phyloP scores from a whole-genome alignment of 2,329 filamentous ascomycete species.

The Sporothrix globosa region DNA sequence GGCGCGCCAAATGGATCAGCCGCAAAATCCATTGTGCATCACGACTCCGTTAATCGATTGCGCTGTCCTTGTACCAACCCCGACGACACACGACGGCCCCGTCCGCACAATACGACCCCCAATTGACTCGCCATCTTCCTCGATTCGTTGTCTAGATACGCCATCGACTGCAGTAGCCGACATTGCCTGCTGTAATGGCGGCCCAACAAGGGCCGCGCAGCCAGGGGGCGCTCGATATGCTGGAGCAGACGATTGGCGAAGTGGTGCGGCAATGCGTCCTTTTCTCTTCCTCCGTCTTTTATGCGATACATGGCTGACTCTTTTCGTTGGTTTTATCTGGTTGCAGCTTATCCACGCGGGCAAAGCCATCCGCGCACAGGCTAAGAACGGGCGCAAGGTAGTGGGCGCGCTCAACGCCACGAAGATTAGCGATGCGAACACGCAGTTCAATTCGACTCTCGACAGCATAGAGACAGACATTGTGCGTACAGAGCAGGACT shows the following conservation, averaged over 20 bases:
- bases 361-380: slow-evolving; percentile 57
- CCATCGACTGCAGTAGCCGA: neutral
- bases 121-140: neutral
- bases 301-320: neutral
- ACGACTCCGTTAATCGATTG: neutral
- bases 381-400: slow-evolving; percentile 51
- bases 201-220: slow-evolving; percentile 13
- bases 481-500: slow-evolving; percentile 45
- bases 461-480: slow-evolving; percentile 62
- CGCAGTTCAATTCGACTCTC: slow-evolving; percentile 56
- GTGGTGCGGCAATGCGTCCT: slow-evolving; percentile 49
- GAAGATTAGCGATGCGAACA: slow-evolving; percentile 54
- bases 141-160: neutral
- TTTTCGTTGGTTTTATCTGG: neutral
- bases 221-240: slow-evolving; percentile 49
- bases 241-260: slow-evolving; percentile 60
- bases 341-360: slow-evolving; percentile 61
- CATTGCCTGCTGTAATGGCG: slow-evolving; percentile 28
- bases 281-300: neutral
- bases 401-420: slow-evolving; percentile 44
- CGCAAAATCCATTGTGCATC: slow-evolving; percentile 6
- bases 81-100: neutral
- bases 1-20: neutral
- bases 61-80: neutral
- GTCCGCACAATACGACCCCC: neutral